Evolutionary conservation across 768 basidiomycete genomes (phyloP).

Genomic region (Sistotremastrum niveocremeum): DNA sequence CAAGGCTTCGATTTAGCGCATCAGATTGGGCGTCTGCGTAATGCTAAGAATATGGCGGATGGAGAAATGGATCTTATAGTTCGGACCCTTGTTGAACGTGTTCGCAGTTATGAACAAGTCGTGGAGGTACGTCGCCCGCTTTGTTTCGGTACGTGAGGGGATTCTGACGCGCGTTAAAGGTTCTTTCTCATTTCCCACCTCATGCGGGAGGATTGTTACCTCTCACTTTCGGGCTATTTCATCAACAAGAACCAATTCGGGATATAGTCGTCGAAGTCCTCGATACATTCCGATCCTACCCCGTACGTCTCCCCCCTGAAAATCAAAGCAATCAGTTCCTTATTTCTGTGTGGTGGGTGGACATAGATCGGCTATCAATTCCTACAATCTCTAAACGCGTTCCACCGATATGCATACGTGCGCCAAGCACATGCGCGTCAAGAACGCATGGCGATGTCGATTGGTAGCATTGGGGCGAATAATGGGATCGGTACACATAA

Average conservation of each 20-base stretch:
- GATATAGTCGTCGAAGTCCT: constrained; percentile 76
- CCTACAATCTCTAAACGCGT: constrained; percentile 71
- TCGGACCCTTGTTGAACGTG: constrained; percentile 53
- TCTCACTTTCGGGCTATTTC: constrained; percentile 82
- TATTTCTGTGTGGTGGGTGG: background rate
- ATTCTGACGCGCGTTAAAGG: constrained; percentile 27
- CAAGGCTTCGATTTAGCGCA: constrained; percentile 75
- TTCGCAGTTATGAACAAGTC: constrained; percentile 77
- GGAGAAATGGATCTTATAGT: constrained; percentile 65
- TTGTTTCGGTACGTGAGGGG: background rate
- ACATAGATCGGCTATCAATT: constrained; percentile 64
- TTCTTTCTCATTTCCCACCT: constrained; percentile 65
- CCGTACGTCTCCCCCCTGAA: constrained; percentile 36
- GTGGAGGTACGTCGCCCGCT: constrained; percentile 50
- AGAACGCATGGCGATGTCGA: background rate
- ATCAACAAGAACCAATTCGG: constrained; percentile 64
- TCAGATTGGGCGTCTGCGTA: constrained; percentile 71
- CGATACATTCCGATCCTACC: constrained; percentile 59
- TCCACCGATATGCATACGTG: constrained; percentile 80
- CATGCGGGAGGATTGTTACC: constrained; percentile 75
- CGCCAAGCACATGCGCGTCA: constrained; percentile 67
- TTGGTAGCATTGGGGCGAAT: background rate
- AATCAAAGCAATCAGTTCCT: constrained; percentile 4
- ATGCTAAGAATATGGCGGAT: constrained; percentile 58
- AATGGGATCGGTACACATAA: background rate